These are phyloP conservation scores for Venturia asperata DNA, from an alignment of 2,329 filamentous ascomycete species.

Conservation along the genomic window DNA sequence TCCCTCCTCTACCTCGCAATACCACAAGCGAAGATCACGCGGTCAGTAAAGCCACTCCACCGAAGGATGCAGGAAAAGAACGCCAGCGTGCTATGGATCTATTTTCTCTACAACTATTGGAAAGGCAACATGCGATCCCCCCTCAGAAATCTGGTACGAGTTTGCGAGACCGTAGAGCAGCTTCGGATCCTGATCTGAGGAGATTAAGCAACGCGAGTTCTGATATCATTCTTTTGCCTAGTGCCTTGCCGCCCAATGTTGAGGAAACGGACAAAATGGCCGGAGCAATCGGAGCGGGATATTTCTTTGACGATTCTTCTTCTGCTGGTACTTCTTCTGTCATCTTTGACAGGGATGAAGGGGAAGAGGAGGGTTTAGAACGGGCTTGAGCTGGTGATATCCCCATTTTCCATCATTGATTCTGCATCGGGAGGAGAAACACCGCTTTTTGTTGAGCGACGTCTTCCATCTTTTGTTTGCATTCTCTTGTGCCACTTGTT, in stretches of 20 bases:
- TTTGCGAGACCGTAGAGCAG: conserved; percentile 12
- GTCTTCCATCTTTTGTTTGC: not conserved
- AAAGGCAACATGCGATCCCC: not conserved
- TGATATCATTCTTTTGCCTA: not conserved
- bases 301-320: not conserved
- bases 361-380: not conserved
- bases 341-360: not conserved
- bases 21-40: not conserved
- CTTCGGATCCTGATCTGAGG: not conserved
- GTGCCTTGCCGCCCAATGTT: not conserved
- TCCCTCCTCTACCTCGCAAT: not conserved
- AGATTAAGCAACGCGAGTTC: not conserved
- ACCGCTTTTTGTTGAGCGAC: not conserved
- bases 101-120: not conserved
- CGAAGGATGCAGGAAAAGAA: not conserved
- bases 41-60: not conserved
- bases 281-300: too few species aligned
- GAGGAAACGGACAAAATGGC: not conserved
- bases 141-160: conserved; percentile 8
- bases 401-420: not conserved
- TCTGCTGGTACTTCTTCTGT: not conserved
- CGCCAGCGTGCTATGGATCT: conserved; percentile 4
- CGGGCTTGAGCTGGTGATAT: not conserved
- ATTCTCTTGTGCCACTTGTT: not conserved
- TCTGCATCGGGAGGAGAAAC: not conserved